A percentile compares a stretch with the other conserved stretches of the same genome.
Conservation (phyloP, 2,329 filamentous ascomycete genomes). For the Emericellopsis atlantica region DNA sequence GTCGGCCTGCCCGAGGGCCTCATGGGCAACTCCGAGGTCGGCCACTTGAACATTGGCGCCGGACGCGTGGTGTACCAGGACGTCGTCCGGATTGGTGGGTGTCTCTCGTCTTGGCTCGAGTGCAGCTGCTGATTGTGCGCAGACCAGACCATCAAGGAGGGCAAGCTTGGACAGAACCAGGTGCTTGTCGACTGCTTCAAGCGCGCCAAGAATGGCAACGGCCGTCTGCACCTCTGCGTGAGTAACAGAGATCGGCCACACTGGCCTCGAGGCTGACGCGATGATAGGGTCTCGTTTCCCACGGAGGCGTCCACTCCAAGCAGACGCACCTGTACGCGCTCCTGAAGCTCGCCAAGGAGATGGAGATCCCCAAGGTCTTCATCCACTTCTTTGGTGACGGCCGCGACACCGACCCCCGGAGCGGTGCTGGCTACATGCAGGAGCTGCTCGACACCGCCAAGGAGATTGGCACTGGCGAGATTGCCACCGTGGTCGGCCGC, state of each 20-base stretch:
- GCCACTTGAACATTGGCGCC: constrained; percentile 96
- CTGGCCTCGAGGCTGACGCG: neutral
- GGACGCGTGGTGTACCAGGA: constrained; percentile 98
- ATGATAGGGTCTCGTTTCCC: constrained; percentile 65
- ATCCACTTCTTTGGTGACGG: constrained; percentile 99
- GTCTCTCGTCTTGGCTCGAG: no score
- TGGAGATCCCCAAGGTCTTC: constrained; percentile 79
- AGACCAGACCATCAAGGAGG: constrained; percentile 81
- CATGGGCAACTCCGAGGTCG: constrained; percentile 99
- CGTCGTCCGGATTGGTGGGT: constrained; percentile 65
- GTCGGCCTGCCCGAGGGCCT: constrained; percentile 92
- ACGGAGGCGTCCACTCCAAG: constrained; percentile 94
- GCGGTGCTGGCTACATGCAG: constrained; percentile 76
- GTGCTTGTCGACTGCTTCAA: constrained; percentile 69
- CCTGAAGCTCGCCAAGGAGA: constrained; percentile 79
- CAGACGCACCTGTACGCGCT: constrained; percentile 86
- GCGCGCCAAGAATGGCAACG: constrained; percentile 74
- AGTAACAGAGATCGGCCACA: neutral
- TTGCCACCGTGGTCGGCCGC: constrained; percentile 86
- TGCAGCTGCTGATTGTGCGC: neutral
- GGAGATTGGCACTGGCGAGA: constrained; percentile 75
- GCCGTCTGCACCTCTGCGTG: constrained; percentile 71
- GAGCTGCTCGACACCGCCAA: constrained; percentile 68
- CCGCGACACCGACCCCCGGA: constrained; percentile 96
- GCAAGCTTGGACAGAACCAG: constrained; percentile 61